A percentile compares a stretch with the other conserved stretches of the same genome.
Evolutionary conservation across 176 grass and related monocot genomes (phyloP).

Genomic region (Oryza longistaminata): DNA sequence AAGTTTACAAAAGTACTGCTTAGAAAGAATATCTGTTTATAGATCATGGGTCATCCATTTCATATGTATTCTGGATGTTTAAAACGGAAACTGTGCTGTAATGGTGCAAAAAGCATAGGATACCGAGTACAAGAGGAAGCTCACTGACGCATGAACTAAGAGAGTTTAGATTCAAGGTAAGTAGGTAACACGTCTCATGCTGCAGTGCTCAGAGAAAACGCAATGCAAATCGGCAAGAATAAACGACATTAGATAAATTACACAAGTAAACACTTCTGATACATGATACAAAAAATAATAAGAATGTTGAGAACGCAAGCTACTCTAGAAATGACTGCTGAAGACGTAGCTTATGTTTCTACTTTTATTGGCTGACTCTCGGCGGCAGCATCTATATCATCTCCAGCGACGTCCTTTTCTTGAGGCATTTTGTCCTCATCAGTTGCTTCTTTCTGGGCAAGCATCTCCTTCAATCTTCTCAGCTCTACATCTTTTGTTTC

Average conservation of each 20-base stretch:
- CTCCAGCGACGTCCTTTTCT: not conserved
- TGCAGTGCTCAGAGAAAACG: not conserved
- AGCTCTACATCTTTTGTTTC: conserved; percentile 68
- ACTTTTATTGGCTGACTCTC: not conserved
- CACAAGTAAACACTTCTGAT: not conserved
- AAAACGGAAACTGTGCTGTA: no score
- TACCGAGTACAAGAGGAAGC: no score
- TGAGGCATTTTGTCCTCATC: conserved; percentile 37
- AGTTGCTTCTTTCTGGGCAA: conserved; percentile 59
- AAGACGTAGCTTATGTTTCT: not conserved
- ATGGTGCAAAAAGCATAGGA: no score
- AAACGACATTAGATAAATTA: not conserved
- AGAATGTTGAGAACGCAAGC: not conserved
- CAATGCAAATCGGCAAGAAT: not conserved
- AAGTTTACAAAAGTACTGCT: no score
- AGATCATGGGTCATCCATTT: no score
- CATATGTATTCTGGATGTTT: no score
- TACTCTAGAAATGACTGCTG: not conserved
- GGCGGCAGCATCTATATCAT: not conserved
- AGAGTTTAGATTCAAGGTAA: no score
- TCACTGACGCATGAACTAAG: no score
- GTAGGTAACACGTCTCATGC: no score
- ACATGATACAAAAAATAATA: not conserved
- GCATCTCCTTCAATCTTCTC: conserved; percentile 62
- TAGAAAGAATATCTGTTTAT: no score